Base-by-base conservation (phyloP, 2,329 filamentous ascomycete genomes). In the Fonsecaea nubica region DNA sequence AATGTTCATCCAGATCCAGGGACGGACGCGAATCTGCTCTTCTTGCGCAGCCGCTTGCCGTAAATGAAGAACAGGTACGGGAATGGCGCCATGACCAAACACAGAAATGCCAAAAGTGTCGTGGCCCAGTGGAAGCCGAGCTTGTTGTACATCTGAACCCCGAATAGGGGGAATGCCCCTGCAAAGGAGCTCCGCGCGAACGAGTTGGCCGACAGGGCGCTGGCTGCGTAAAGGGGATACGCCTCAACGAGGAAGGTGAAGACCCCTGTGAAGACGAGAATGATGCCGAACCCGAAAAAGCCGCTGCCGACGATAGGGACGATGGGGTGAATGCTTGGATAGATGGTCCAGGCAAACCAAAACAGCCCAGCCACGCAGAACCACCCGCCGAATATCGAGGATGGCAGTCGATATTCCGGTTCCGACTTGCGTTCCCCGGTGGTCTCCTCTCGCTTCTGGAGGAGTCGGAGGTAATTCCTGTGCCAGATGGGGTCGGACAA, bases 341-440 rank as follows among this genome's bases (percentile, higher is more conserved):
- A 93, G 13, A 90, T 90, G 4, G 91, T 93, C 91, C 92, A 97
- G 8, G 88, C 92, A 79, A 97, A 97, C 80, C 92, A 90, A 77
- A 97, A 96, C 15, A 98, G 80, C 6, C 92, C 92, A 63, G 91
- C 82, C 4, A 93, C 92, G 36, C 95, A 92, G 9, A 96, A 79
- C 53, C 92, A 78, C 0, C 89, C 89, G n/a, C 93, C 94, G 7
- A 84, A 76, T 59, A 93, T 90, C 21, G 89, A 79, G 38, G 92
- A 88, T 6, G 92, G 91, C 38, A 97, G 85, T 67, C 92, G 88
- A 80, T 90, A 96, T 80, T 97, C 94, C 8, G 94, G 93, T 82
- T 97, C 92, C 66, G 88, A 90, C 57, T 85, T 78, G 36, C 78
- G 68, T 55, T 76, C 75, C 4, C 78, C 76, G 10, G 74, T 73